phyloP scores from a whole-genome alignment of 352 stramenopile species.

The Pythium utonaiense region DNA sequence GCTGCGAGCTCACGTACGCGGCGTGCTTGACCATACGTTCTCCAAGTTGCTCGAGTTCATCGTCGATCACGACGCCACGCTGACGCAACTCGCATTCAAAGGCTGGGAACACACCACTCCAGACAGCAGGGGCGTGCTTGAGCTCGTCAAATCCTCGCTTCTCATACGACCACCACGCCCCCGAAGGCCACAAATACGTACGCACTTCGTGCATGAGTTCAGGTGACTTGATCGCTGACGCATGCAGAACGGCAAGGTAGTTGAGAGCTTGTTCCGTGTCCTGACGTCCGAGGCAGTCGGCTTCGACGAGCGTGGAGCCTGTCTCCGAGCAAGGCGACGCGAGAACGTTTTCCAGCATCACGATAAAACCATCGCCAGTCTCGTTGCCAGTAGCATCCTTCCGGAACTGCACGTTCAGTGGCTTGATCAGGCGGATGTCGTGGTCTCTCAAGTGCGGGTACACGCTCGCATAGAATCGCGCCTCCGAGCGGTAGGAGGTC shows the following conservation, averaged over 20 bases:
- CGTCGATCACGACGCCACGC: conserved; percentile 4
- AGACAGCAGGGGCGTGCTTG: conserved; percentile 33
- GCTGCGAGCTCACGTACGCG: conserved; percentile 41
- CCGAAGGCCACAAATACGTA: conserved; percentile 36
- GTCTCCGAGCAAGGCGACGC: background rate
- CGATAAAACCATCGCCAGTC: conserved; percentile 39
- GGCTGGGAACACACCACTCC: conserved; percentile 30
- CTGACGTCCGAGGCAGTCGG: conserved; percentile 31
- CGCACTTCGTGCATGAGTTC: conserved; percentile 26
- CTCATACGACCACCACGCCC: conserved; percentile 55
- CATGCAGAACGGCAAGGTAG: conserved; percentile 52
- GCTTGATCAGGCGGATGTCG: conserved; percentile 41
- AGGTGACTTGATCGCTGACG: conserved; percentile 25
- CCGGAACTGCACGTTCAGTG: conserved; percentile 43
- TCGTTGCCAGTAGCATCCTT: conserved; percentile 22
- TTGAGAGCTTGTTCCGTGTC: conserved; percentile 40
- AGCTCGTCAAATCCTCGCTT: conserved; percentile 54
- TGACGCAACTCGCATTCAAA: conserved; percentile 25
- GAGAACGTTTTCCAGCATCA: conserved; percentile 49
- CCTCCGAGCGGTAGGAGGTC: conserved; percentile 55
- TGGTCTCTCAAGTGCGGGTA: conserved; percentile 27
- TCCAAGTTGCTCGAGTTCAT: conserved; percentile 27
- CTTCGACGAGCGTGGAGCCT: conserved; percentile 23
- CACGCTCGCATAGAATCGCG: conserved; percentile 52
- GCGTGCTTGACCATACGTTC: conserved; percentile 47